Evolutionary conservation across 192 early-diverging fungal species (phyloP), one percentile per base, ranked within the genome.

Genomic region (Umbelopsis ramanniana): DNA sequence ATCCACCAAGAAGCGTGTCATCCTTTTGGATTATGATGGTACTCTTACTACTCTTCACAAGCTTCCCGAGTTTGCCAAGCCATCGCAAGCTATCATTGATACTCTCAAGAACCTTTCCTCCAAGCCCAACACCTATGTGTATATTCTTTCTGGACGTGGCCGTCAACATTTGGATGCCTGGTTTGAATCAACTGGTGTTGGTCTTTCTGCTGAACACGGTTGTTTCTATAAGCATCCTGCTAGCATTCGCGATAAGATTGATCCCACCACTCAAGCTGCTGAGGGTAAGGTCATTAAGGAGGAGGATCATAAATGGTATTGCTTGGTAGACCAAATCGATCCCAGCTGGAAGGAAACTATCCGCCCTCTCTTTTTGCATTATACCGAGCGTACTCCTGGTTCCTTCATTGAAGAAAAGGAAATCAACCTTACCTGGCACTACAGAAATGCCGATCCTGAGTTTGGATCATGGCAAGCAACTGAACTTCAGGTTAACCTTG

Each of bases 401-500:
- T 93, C 91, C 19, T 97, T 95, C 68, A 95, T 99, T 79, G 98
- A 99, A 85, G 94, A 97, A 75, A 99, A 99, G 86, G 97, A 99
- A 78, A 91, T 98, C 66, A 97, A 97, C 73, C 69, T 99, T 35
- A 98, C 97, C 12, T 99, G 97, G 97, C 95, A 98, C 73, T 99
- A 98, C 80, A 89, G 95, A 55, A 94, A 94, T 80, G 94, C 96
- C 0, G 96, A 96, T 74, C 89, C 92, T 2, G 95, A 97, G 80
- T 97, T 97, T 86, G 97, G 97, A 5, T 82, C 84, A 46, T 99
- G 98, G 97, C 97, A 99, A 85, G 96, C 97, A 37, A 94, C 94
- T 50, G 98, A 99, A 81, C 87, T 99, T 45, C 94, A 97, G 71
- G 91, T 96, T 69, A 99, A 99, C 78, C 76, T 99, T 45, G 97